Conservation (phyloP, 2,329 filamentous ascomycete species). For the Emmonsiellopsis sp. region DNA sequence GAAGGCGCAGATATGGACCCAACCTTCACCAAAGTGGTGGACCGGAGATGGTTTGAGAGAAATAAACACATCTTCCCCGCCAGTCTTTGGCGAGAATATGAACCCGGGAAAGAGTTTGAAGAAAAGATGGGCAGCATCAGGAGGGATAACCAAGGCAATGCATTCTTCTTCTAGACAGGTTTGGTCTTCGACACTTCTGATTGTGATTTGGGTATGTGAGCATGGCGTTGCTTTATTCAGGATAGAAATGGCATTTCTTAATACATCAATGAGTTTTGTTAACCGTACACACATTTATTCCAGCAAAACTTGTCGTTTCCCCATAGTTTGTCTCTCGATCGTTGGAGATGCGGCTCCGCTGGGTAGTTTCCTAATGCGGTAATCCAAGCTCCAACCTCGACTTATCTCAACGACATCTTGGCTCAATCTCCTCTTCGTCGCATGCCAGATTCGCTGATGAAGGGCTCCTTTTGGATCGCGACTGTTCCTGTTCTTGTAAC, state of each 20-base stretch:
- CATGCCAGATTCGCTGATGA: neutral
- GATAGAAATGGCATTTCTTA: neutral
- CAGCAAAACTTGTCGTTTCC: neutral
- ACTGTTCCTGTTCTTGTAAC: neutral
- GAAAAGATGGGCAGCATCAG: conserved; percentile 58
- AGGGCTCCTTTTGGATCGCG: neutral
- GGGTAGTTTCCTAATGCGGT: conserved; percentile 1
- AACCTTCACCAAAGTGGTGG: conserved; percentile 81
- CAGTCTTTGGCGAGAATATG: conserved; percentile 91
- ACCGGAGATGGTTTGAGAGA: conserved; percentile 90
- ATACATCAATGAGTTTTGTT: neutral
- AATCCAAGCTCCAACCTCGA: neutral
- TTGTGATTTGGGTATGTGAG: neutral
- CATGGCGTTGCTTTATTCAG: neutral
- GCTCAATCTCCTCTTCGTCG: neutral
- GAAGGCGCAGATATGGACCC: conserved; percentile 76
- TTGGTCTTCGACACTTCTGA: neutral
- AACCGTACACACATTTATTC: neutral
- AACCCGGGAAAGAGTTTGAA: conserved; percentile 70
- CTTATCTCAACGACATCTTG: neutral
- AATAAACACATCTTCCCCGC: conserved; percentile 99
- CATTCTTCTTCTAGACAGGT: conserved; percentile 69
- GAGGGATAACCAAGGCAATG: conserved; percentile 80
- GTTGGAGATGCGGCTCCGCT: neutral
- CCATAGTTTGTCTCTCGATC: too few relatives aligned